phyloP scores from a whole-genome alignment of 2,329 filamentous ascomycete species.

The Didymellaceae sp. region DNA sequence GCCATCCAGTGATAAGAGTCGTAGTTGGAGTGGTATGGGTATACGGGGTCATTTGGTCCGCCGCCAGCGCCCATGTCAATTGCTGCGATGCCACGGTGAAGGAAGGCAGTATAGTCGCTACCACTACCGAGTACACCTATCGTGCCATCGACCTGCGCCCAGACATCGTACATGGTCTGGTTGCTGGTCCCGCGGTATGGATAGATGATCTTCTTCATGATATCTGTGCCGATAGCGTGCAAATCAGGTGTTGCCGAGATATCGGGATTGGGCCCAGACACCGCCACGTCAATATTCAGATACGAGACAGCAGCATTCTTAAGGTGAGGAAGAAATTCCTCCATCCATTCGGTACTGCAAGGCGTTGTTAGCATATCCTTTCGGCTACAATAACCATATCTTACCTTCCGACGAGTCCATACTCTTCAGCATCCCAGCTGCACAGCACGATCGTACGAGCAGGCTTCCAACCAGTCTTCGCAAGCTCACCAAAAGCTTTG shows the following conservation, averaged over 20 bases:
- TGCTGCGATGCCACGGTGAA: conserved; percentile 53
- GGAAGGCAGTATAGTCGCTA: conserved; percentile 56
- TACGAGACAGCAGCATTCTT: conserved; percentile 55
- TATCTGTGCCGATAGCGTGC: conserved; percentile 42
- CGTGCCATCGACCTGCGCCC: conserved; percentile 46
- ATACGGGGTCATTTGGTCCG: conserved; percentile 51
- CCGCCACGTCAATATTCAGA: conserved; percentile 60
- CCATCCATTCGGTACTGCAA: conserved; percentile 57
- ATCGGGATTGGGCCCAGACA: conserved; percentile 52
- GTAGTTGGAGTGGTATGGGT: conserved; percentile 58
- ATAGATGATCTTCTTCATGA: conserved; percentile 53
- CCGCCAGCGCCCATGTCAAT: conserved; percentile 53
- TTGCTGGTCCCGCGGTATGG: conserved; percentile 48
- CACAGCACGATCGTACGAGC: conserved; percentile 56
- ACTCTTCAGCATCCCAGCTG: conserved; percentile 54
- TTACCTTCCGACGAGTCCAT: conserved; percentile 46
- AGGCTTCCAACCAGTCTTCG: conserved; percentile 59
- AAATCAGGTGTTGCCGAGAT: conserved; percentile 51
- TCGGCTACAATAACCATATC: conserved; percentile 1
- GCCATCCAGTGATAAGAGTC: conserved; percentile 60
- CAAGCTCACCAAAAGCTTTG: conserved; percentile 57
- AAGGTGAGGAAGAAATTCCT: conserved; percentile 58
- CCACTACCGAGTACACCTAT: conserved; percentile 55
- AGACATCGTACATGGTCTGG: conserved; percentile 56
- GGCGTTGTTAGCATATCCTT: too few species aligned